Evolutionary conservation across 2,329 filamentous ascomycete genomes (phyloP), one percentile per base, ranked within the genome.

Genomic region (Chalara sp.): DNA sequence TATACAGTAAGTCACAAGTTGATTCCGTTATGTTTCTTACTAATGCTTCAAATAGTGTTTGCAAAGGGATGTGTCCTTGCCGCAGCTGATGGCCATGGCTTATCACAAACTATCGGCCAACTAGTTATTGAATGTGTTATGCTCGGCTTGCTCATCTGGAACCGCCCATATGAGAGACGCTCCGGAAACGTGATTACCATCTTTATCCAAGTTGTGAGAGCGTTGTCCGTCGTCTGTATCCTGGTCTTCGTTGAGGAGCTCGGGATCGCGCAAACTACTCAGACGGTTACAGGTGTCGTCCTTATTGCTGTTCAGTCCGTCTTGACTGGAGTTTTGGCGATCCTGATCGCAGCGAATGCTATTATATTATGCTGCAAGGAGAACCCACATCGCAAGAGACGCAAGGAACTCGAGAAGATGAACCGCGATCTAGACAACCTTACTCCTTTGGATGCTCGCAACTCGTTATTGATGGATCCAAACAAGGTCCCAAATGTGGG

Each of bases 171-270:
- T 66, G 87, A 90, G 67, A 84, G 89, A 63, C 89, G 85, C 66
- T 90, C 90, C 5, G 83, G 87, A 59, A 95, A 95, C 70, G 81
- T 93, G 69, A 90, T 99, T 76, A 96, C 96, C 72, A 91, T 95
- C 63, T 74, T 83, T 63, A 96, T 97, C 61, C 89, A 95, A 68
- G 76, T 87, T 37, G 89, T 96, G 13, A 87, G 93, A 42, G 86
- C 96, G 10, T 72, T 96, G 47, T 96, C 92, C 0, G 87, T 96
- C 6, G 78, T 81, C 49, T 96, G 91, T 71, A 89, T 97, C 60
- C 72, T 99, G 58, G 76, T 97, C 47, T 99, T 97, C 62, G 92
- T 97, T 31, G 87, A 97, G 65, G 86, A 97, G 70, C 83, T 99
- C 49, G 88, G 87, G 51, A 85, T 99, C 59, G 79, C 83, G 5